Evolutionary conservation across 345 rosid genomes (phyloP), one percentile per base, ranked within the genome.

Genomic region (Aquilaria malaccensis): DNA sequence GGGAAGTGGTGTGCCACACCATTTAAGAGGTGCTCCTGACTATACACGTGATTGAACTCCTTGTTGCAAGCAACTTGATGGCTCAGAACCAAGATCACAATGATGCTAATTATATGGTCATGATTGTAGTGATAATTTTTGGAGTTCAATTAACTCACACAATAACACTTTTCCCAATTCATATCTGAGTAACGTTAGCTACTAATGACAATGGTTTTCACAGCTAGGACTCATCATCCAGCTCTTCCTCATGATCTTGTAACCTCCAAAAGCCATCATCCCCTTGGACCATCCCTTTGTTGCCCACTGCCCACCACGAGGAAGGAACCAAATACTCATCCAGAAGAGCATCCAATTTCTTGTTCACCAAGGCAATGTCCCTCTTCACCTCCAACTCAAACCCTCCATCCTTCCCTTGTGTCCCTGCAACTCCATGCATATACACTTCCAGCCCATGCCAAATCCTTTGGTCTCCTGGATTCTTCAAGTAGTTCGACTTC

Each of bases 261-360:
- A 83, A 74, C 65, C 56, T 56, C 91, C 95, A 85, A 3, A 71
- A 54, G 13, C 85, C 84, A 22, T 87, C 81, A 9, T 63, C 61
- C 69, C 13, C 43, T 67, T 87, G 85, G 73, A 81, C 59, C 88
- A 85, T 83, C 53, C 85, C 85, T 50, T 58, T 83, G 60, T 83
- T 76, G 56, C 66, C 64, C 61, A 62, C 47, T 54, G 69, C 52
- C 82, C 85, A 77, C 95, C 91, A 87, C 9, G 6, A 13, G 50
- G 41, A 69, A 10, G 85, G 88, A 37, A 79, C 78, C 63, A 76
- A 59, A 70, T 75, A 75, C 51, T 82, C 60, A 0, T 80, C 72
- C 67, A 67, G 73, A 45, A 83, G 67, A 57, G 65, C 66, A 53
- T 66, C 67, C 10, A 68, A 22, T 6, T 2, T 2, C 55, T 68